phyloP scores from a whole-genome alignment of 192 early-diverging fungal species.

The Kickxella alabastrina region DNA sequence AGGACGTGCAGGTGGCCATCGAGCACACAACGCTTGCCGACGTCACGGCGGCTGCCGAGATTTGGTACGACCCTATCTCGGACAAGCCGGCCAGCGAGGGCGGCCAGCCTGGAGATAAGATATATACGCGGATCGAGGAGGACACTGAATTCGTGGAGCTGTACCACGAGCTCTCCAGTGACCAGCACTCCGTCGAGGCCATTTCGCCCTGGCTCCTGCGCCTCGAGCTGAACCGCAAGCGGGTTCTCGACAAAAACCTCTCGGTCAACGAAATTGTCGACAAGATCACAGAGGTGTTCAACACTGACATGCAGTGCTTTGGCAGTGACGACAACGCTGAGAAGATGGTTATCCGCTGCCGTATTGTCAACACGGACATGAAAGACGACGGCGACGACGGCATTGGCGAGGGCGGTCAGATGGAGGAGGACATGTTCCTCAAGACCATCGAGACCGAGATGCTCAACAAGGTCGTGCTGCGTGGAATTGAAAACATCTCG shows the following conservation, averaged over 20 bases:
- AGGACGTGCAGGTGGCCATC: conserved; percentile 79
- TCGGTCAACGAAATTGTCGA: conserved; percentile 78
- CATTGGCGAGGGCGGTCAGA: conserved; percentile 55
- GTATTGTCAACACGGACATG: conserved; percentile 71
- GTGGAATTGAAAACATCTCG: conserved; percentile 81
- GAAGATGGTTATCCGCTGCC: conserved; percentile 81
- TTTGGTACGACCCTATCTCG: conserved; percentile 98
- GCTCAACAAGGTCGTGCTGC: conserved; percentile 79
- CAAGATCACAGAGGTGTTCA: conserved; percentile 76
- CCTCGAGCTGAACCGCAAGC: conserved; percentile 70
- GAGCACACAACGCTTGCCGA: conserved; percentile 90
- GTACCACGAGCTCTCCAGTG: conserved; percentile 78
- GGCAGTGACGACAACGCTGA: conserved; percentile 87
- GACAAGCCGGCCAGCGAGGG: too few relatives aligned
- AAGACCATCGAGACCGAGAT: conserved; percentile 81
- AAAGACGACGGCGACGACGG: conserved; percentile 53
- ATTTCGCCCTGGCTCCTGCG: conserved; percentile 77
- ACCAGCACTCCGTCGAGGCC: conserved; percentile 58
- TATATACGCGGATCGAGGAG: conserved; percentile 74
- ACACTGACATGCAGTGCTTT: conserved; percentile 75
- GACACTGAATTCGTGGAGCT: conserved; percentile 87
- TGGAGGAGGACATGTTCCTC: conserved; percentile 87
- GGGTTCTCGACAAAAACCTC: conserved; percentile 87
- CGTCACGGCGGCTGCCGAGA: conserved; percentile 83
- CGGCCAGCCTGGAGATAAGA: too few relatives aligned